Evolutionary conservation across 148 eudicot genomes (phyloP).

Genomic region (Silene conica): DNA sequence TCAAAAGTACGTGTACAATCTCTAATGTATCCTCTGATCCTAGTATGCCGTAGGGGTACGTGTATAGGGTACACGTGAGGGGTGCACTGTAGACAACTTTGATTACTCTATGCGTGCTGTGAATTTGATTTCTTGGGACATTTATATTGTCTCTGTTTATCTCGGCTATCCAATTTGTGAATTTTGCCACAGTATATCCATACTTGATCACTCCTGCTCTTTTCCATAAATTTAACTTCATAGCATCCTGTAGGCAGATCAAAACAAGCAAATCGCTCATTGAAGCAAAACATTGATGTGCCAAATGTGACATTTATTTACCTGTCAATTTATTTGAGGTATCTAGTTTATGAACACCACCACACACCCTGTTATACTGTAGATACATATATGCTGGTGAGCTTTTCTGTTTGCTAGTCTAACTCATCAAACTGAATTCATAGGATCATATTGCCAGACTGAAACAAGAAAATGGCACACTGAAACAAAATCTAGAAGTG

Average conservation of each 20-base stretch:
- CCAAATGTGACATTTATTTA: slow-evolving; percentile 26
- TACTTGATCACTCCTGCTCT: neutral
- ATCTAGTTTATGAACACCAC: neutral
- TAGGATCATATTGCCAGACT: slow-evolving; percentile 68
- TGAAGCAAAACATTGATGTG: slow-evolving; percentile 51
- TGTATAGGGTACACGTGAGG: too few species aligned
- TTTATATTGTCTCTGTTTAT: neutral
- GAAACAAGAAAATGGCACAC: slow-evolving; percentile 64
- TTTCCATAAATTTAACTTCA: neutral
- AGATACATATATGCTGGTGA: neutral
- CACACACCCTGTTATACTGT: neutral
- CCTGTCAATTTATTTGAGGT: slow-evolving; percentile 3
- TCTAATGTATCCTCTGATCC: too few species aligned
- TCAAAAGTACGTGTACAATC: too few species aligned
- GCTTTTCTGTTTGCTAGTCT: slow-evolving; percentile 14
- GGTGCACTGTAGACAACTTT: too few species aligned
- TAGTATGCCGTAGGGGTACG: too few species aligned
- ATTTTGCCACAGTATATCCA: neutral
- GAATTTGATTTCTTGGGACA: too few species aligned
- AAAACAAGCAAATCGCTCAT: slow-evolving; percentile 55
- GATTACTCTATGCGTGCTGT: too few species aligned
- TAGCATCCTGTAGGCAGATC: slow-evolving; percentile 60
- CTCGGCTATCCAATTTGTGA: neutral
- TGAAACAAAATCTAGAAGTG: slow-evolving; percentile 57
- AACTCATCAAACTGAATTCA: slow-evolving; percentile 15